Evolutionary conservation across 129 eudicot species (phyloP).

Genomic region (Saposhnikovia divaricata): DNA sequence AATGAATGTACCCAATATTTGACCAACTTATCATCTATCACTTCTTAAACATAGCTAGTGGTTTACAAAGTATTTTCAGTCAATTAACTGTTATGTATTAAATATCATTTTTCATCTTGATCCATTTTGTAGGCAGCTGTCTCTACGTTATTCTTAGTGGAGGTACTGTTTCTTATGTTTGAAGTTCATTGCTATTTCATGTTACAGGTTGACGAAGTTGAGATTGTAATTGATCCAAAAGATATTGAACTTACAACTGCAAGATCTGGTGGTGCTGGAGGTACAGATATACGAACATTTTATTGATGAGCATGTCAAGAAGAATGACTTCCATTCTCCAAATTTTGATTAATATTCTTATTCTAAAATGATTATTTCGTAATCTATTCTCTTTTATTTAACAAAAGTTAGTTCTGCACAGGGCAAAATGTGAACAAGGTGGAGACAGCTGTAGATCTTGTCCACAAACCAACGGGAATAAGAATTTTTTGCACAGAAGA

Average conservation of each 20-base stretch:
- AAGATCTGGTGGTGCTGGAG: constrained; percentile 99
- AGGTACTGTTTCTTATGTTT: not conserved
- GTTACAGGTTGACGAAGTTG: constrained; percentile 94
- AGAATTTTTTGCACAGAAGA: constrained; percentile 98
- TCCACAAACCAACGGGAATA: constrained; percentile 98
- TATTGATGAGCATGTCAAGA: not conserved
- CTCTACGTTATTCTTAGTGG: not conserved
- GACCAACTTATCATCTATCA: no score
- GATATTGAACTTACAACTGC: constrained; percentile 98
- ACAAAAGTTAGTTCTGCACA: constrained; percentile 24
- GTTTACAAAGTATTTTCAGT: not conserved
- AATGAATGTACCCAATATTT: not conserved
- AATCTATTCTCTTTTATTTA: not conserved
- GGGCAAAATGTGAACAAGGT: constrained; percentile 99
- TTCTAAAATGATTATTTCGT: not conserved
- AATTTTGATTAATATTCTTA: not conserved
- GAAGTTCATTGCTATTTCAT: not conserved
- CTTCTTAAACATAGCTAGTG: not conserved
- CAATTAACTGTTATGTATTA: not conserved
- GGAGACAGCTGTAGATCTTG: constrained; percentile 94
- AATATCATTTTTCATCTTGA: not conserved
- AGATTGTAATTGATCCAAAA: constrained; percentile 93
- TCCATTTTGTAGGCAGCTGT: not conserved
- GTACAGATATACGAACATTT: constrained; percentile 29
- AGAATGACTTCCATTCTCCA: not conserved